These are phyloP conservation scores for Cyclotella choctawhatcheeana DNA, from an alignment of 108 stramenopile species.

Conservation along the genomic window DNA sequence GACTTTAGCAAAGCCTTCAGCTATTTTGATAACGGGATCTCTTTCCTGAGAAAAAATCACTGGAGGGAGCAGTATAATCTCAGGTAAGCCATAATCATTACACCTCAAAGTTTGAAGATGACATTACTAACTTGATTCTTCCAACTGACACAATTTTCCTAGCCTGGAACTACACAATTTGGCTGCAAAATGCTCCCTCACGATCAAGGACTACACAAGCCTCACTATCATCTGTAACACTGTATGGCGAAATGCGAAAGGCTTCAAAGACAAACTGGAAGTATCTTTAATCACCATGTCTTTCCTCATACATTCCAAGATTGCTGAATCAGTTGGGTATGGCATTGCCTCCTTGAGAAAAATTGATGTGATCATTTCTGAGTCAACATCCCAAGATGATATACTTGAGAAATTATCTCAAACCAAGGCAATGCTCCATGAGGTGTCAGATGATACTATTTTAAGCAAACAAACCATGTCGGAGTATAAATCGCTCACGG, in stretches of 20 bases:
- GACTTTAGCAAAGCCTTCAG: slow-evolving; percentile 28
- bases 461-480: slow-evolving; percentile 13
- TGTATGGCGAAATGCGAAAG: not conserved
- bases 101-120: too few relatives aligned
- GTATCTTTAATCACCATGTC: not conserved
- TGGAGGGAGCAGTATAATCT: slow-evolving; percentile 21
- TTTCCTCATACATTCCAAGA: not conserved
- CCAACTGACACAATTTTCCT: too few relatives aligned
- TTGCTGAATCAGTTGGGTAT: not conserved
- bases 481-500: slow-evolving; percentile 7
- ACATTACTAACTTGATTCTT: too few relatives aligned
- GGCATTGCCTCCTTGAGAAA: not conserved
- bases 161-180: slow-evolving; percentile 17
- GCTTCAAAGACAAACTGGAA: slow-evolving; percentile 9
- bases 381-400: not conserved
- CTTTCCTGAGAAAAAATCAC: slow-evolving; percentile 22
- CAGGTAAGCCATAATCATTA: too few relatives aligned
- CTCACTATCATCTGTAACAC: not conserved
- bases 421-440: not conserved
- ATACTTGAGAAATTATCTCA: not conserved
- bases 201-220: not conserved
- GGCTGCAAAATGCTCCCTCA: slow-evolving; percentile 15
- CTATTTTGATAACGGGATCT: slow-evolving; percentile 34
- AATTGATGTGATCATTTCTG: slow-evolving; percentile 1
- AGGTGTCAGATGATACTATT: not conserved